Evolutionary conservation across 2,329 filamentous ascomycete species (phyloP).

Genomic region (Aspergillus chevalieri): DNA sequence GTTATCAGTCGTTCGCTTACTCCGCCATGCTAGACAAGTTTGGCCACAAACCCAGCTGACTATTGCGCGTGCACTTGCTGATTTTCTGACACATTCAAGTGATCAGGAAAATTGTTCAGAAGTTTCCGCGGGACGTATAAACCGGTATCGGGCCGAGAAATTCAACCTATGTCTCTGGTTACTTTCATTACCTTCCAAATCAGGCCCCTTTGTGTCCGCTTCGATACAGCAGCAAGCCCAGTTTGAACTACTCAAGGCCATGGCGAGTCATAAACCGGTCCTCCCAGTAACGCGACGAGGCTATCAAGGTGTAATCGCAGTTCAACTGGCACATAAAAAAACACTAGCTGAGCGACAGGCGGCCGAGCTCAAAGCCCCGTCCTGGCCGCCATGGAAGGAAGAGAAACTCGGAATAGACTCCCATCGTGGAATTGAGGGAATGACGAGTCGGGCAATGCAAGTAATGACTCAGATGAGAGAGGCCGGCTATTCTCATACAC

Average conservation of each 20-base stretch:
- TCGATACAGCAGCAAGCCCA: slow-evolving; percentile 52
- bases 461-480: slow-evolving; percentile 53
- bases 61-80: slow-evolving; percentile 37
- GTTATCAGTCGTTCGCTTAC: slow-evolving; percentile 41
- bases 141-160: slow-evolving; percentile 32
- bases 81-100: slow-evolving; percentile 22
- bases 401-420: slow-evolving; percentile 56
- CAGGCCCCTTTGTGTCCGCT: slow-evolving; percentile 45
- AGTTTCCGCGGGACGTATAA: slow-evolving; percentile 6
- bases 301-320: slow-evolving; percentile 50
- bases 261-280: slow-evolving; percentile 50
- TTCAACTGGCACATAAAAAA: slow-evolving; percentile 55
- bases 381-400: slow-evolving; percentile 63
- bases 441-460: slow-evolving; percentile 51
- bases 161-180: slow-evolving; percentile 47
- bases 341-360: slow-evolving; percentile 51
- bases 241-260: slow-evolving; percentile 51
- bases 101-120: slow-evolving; percentile 1
- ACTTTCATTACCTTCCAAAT: slow-evolving; percentile 44
- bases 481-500: slow-evolving; percentile 49
- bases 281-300: slow-evolving; percentile 53
- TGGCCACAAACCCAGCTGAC: slow-evolving; percentile 43
- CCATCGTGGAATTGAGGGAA: slow-evolving; percentile 51
- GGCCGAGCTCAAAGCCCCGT: slow-evolving; percentile 53
- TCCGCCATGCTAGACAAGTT: slow-evolving; percentile 46